phyloP scores from a whole-genome alignment of 352 stramenopile species.

The Aphanomyces invadans region DNA sequence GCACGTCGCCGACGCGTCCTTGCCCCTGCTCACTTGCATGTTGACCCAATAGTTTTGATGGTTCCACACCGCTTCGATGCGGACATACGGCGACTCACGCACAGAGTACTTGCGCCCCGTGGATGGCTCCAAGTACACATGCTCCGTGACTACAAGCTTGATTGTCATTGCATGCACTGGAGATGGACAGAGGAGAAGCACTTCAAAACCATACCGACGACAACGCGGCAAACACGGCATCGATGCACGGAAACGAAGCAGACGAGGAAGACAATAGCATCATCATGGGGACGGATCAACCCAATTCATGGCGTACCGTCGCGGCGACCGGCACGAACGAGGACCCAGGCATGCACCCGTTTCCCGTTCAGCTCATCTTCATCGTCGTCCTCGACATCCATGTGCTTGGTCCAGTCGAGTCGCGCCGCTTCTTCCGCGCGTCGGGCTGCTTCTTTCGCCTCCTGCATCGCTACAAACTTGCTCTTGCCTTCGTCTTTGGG shows the following conservation, averaged over 20 bases:
- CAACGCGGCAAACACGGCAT: too few relatives aligned
- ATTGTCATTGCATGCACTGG: not conserved
- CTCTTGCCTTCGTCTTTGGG: slow-evolving; percentile 64
- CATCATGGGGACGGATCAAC: too few relatives aligned
- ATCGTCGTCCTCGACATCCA: slow-evolving; percentile 56
- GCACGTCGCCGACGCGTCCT: slow-evolving; percentile 39
- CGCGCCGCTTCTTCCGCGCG: slow-evolving; percentile 18
- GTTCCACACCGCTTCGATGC: slow-evolving; percentile 89
- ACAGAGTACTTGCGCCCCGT: slow-evolving; percentile 83
- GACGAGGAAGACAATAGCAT: too few relatives aligned
- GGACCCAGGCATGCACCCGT: slow-evolving; percentile 86
- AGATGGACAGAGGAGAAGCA: too few relatives aligned
- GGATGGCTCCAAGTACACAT: slow-evolving; percentile 90
- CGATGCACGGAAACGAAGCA: too few relatives aligned
- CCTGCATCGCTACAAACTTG: slow-evolving; percentile 26
- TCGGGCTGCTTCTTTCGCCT: slow-evolving; percentile 32
- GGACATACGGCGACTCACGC: slow-evolving; percentile 69
- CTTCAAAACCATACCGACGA: too few relatives aligned
- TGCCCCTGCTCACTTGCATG: slow-evolving; percentile 50
- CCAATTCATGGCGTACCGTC: slow-evolving; percentile 34
- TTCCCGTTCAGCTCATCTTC: slow-evolving; percentile 63
- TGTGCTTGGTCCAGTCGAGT: slow-evolving; percentile 37
- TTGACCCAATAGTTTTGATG: slow-evolving; percentile 95
- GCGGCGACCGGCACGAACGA: slow-evolving; percentile 87
- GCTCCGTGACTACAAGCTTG: slow-evolving; percentile 36